Base-by-base conservation (phyloP, 2,329 filamentous ascomycete genomes). In the Aspergillus piperis region DNA sequence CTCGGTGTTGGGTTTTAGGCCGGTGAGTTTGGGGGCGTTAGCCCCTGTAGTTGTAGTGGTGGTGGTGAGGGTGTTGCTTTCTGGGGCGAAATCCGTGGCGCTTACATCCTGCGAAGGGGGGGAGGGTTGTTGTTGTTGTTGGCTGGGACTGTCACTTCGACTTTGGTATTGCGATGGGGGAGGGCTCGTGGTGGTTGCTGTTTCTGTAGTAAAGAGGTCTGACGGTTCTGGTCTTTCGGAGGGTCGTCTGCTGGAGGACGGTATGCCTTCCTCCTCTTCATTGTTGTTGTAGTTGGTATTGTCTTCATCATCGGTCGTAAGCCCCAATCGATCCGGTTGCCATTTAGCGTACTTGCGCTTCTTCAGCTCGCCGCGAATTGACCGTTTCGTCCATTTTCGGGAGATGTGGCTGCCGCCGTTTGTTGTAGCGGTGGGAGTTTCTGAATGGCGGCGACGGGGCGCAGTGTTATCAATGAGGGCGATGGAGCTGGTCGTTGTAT, bases 251-350 rank as follows among this genome's bases (percentile, higher is more conserved):
- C 47, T 50, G n/a, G 41, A 19, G 13, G 19, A 19, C 7, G 41
- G 19, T 21, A 13, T 6, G 17, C 7, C 11, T 10, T 21, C 41
- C 10, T 36, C 32, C 17, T 23, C 10, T 19, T 44, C 10, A 48
- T 58, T 41, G 8, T 56, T 25, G 13, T 64, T 58, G 64, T 53
- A 19, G 62, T 63, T 23, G 66, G 64, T 21, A 61, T 65, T 57
- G 60, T 66, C 49, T 54, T 49, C 57, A 3, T 62, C 63, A 25
- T 64, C 58, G 10, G 71, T 67, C 3, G 69, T 54, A 7, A 73
- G 81, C 62, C 83, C 84, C 59, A 87, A 82, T 79, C 84, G 72
- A 71, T 88, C 70, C 74, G 88, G 72, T 79, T 82, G 78, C 74
- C 77, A 82, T 71, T 81, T 82, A 17, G 78, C 76, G 58, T 81